Base-by-base conservation (phyloP, 2,329 filamentous ascomycete genomes). In the Venturia aucupariae region DNA sequence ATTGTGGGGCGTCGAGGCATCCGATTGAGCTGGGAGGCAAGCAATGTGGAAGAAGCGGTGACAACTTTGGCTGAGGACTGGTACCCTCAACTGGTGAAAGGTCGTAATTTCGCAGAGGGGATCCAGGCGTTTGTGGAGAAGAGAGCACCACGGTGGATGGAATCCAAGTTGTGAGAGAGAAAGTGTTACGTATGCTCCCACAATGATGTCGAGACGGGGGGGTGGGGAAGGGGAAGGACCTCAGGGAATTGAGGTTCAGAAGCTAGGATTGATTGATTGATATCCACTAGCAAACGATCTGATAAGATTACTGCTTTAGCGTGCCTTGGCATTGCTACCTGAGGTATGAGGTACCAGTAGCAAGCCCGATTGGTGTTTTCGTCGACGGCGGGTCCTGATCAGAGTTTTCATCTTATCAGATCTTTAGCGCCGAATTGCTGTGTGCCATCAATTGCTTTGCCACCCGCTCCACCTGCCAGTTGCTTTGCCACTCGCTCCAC, bases 41-140 rank as follows among this genome's bases (percentile, higher is more conserved):
- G 65, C 17, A 65, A 64, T 44, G 68, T 68, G 15, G 68, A 69
- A 57, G 65, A 64, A 15, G 44, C 66, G 51, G 54, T 67, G 59
- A 90, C 85, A 42, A 78, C 77, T 66, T 71, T 84, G 64, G 78
- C 81, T 19, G 80, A 84, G 63, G 81, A 81, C 1, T 82, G 86
- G 78, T 87, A 84, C 70, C 77, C 77, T 63, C 78, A 78, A 66
- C 79, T 92, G 64, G 79, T 86, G 67, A 81, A 78, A 2, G 88
- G 85, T 0, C 86, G 89, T 68, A 93, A 93, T 74, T 86, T 90
- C 75, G 83, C 81, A 64, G 89, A 92, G 75, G 90, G 90, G 0
- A 79, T 92, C 24, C 78, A 73, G 75, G 89, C 88, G 66, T 93
- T 93, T 78, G 86, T 89, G 22, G 88, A 92, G 80, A 90, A 86